Evolutionary conservation across 371 early-diverging fungal species (phyloP).

Genomic region (Blastocladiella emersonii): DNA sequence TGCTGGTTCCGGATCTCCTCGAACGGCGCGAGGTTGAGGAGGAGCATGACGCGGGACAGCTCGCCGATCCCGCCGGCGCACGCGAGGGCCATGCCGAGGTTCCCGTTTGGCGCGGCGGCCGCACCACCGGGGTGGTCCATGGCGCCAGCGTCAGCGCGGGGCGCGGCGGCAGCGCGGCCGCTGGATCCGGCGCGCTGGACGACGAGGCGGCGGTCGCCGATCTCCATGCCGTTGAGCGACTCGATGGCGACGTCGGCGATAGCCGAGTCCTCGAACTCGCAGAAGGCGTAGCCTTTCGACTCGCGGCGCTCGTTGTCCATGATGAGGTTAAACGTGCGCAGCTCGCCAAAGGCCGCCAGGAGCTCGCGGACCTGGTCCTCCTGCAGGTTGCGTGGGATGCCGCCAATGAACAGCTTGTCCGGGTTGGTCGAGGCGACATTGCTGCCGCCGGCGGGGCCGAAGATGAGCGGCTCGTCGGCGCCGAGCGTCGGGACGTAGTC

Average conservation of each 20-base stretch:
- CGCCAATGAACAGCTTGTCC: slow-evolving; percentile 88
- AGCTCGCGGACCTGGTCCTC: slow-evolving; percentile 91
- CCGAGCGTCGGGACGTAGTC: slow-evolving; percentile 61
- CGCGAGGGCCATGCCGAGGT: slow-evolving; percentile 10
- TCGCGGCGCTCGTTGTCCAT: slow-evolving; percentile 62
- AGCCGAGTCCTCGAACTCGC: slow-evolving; percentile 73
- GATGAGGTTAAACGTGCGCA: slow-evolving; percentile 81
- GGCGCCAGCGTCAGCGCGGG: background rate
- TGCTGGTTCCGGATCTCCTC: slow-evolving; percentile 77
- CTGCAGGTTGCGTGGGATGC: slow-evolving; percentile 72
- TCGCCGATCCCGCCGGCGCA: slow-evolving; percentile 11
- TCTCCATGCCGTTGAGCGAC: slow-evolving; percentile 86
- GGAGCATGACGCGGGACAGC: slow-evolving; percentile 43
- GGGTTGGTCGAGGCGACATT: slow-evolving; percentile 64
- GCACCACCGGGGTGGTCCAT: slow-evolving; percentile 5
- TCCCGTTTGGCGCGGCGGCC: background rate
- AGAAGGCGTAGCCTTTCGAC: slow-evolving; percentile 94
- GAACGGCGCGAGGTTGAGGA: slow-evolving; percentile 88
- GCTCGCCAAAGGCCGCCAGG: slow-evolving; percentile 80
- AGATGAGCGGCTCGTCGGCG: slow-evolving; percentile 6
- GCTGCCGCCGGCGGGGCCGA: slow-evolving; percentile 6
- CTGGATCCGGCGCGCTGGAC: slow-evolving; percentile 85
- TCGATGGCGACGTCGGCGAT: slow-evolving; percentile 86
- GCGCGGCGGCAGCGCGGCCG: slow-evolving; percentile 11
- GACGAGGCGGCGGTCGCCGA: slow-evolving; percentile 85